These are phyloP conservation scores for Dactylonectria macrodidyma DNA, from an alignment of 2,329 filamentous ascomycete species.

Conservation along the genomic window DNA sequence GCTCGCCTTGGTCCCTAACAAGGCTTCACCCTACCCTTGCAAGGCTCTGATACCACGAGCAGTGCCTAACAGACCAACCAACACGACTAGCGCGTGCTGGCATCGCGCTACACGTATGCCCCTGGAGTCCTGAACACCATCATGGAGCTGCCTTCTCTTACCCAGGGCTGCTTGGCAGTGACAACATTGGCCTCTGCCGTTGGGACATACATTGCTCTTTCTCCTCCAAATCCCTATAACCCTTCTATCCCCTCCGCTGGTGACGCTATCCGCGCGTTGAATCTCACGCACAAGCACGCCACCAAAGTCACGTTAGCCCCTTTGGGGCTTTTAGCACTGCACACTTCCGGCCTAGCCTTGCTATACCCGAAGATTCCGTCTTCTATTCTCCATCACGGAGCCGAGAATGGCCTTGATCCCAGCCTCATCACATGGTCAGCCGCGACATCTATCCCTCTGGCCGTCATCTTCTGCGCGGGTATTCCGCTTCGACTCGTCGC, in stretches of 20 bases:
- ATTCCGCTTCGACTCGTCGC: constrained; percentile 54
- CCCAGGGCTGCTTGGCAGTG: constrained; percentile 39
- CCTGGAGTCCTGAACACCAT: too few species aligned
- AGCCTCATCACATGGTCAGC: constrained; percentile 55
- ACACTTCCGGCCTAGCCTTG: constrained; percentile 42
- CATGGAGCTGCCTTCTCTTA: constrained; percentile 3
- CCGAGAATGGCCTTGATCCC: constrained; percentile 50
- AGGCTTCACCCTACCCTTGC: too few species aligned
- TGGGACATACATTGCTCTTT: constrained; percentile 51
- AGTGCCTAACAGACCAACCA: too few species aligned
- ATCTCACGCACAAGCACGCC: constrained; percentile 46
- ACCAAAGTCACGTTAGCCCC: constrained; percentile 43
- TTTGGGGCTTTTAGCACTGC: constrained; percentile 40
- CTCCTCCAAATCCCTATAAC: constrained; percentile 50
- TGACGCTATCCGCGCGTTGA: constrained; percentile 43
- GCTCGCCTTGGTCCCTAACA: too few species aligned
- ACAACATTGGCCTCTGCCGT: constrained; percentile 47
- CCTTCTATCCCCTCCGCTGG: constrained; percentile 15
- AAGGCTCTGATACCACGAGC: too few species aligned
- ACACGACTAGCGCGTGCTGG: too few species aligned
- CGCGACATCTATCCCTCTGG: constrained; percentile 53
- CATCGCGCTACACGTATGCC: too few species aligned
- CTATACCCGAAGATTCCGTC: constrained; percentile 39
- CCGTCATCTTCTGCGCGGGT: constrained; percentile 51
- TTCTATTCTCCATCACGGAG: constrained; percentile 47